phyloP scores from a whole-genome alignment of 306 rosid species.

The Luffa acutangula region DNA sequence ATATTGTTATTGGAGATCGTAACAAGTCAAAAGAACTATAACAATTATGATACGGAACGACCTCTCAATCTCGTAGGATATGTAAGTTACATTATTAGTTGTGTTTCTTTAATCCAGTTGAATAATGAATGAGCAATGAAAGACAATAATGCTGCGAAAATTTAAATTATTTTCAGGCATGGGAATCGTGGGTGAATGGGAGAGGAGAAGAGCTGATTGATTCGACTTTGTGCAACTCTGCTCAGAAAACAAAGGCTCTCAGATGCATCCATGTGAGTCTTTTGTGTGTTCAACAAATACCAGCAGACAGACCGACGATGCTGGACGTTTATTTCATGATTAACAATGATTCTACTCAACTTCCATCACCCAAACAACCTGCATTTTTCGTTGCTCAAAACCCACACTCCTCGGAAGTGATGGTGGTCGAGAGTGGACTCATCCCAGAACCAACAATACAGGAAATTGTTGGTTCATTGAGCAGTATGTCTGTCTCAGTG shows the following conservation, averaged over 20 bases:
- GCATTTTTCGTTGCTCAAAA: slow-evolving; percentile 10
- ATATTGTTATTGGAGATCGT: too few species aligned
- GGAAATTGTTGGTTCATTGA: too few species aligned
- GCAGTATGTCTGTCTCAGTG: too few species aligned
- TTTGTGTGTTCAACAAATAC: slow-evolving; percentile 28
- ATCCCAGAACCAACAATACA: too few species aligned
- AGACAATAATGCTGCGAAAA: not conserved
- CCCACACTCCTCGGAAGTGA: not conserved
- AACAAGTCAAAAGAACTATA: too few species aligned
- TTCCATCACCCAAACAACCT: slow-evolving; percentile 28
- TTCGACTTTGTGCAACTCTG: not conserved
- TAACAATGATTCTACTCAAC: slow-evolving; percentile 17
- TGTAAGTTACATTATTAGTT: not conserved
- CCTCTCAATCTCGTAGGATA: too few species aligned
- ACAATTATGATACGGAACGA: too few species aligned
- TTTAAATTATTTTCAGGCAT: slow-evolving; percentile 8
- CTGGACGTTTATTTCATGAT: slow-evolving; percentile 21
- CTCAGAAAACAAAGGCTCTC: not conserved
- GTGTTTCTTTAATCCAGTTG: too few species aligned
- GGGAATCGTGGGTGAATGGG: slow-evolving; percentile 27
- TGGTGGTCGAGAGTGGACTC: not conserved
- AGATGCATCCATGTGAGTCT: slow-evolving; percentile 32
- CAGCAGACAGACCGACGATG: slow-evolving; percentile 31
- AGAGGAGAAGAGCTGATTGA: slow-evolving; percentile 20
- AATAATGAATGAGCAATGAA: not conserved